Percentiles rank a stretch among this genome's conserved stretches.
Conservation (phyloP, 129 eudicot genomes). For the Flaveria robusta region DNA sequence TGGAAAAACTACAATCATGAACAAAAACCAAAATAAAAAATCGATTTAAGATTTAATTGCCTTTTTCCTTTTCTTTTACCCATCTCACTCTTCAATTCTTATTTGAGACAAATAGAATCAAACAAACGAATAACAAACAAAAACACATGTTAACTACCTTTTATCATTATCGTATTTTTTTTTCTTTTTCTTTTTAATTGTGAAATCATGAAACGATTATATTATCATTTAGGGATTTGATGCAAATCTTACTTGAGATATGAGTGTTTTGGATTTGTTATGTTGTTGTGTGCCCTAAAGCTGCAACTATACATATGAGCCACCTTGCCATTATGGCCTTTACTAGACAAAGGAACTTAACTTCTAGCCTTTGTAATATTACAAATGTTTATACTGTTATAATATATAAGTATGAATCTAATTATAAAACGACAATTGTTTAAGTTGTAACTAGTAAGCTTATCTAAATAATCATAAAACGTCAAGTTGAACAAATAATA, state of each 20-base stretch:
- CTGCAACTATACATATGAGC: slow-evolving; percentile 35
- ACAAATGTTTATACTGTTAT: not conserved
- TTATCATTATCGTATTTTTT: slow-evolving; percentile 8
- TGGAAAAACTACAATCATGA: slow-evolving; percentile 1
- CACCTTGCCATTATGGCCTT: slow-evolving; percentile 17
- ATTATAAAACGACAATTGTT: slow-evolving; percentile 4
- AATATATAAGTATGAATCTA: slow-evolving; percentile 8
- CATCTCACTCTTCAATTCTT: slow-evolving; percentile 26
- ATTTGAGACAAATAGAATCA: slow-evolving; percentile 37
- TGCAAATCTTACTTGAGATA: slow-evolving; percentile 39
- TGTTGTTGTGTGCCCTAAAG: slow-evolving; percentile 46
- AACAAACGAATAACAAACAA: slow-evolving; percentile 42
- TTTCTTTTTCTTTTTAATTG: not conserved
- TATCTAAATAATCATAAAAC: not conserved
- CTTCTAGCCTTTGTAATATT: slow-evolving; percentile 26
- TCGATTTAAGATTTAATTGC: not conserved
- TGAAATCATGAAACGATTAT: slow-evolving; percentile 17
- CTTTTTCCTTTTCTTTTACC: not conserved
- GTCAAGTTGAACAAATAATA: not conserved
- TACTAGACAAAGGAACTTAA: slow-evolving; percentile 28
- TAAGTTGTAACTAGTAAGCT: not conserved
- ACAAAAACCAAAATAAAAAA: not conserved
- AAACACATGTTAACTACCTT: slow-evolving; percentile 25
- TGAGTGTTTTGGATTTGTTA: slow-evolving; percentile 38
- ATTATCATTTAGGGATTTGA: slow-evolving; percentile 35